These are phyloP conservation scores for Alternaria conjuncta DNA, from an alignment of 2,329 filamentous ascomycete genomes.

Conservation along the genomic window DNA sequence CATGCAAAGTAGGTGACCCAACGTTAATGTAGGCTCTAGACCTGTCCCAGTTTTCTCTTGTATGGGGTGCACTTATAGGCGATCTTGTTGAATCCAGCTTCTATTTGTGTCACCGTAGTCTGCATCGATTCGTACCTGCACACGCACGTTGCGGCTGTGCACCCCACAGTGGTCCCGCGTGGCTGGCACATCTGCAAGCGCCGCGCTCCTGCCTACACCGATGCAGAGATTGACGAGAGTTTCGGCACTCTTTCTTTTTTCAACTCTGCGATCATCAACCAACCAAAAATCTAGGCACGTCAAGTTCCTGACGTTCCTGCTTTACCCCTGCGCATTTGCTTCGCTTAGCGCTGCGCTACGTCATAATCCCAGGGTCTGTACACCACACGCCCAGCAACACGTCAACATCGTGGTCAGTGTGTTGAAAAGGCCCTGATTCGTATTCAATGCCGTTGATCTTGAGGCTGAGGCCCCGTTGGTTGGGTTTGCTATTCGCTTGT, in stretches of 20 bases:
- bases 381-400: conserved; percentile 23
- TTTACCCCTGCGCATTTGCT: conserved; percentile 19
- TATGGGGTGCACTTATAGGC: not conserved
- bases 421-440: conserved; percentile 11
- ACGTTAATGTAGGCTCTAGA: not conserved
- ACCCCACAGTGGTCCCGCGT: not conserved
- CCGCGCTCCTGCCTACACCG: conserved; percentile 1
- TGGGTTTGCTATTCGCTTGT: conserved; percentile 17
- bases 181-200: conserved; percentile 2
- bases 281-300: not conserved
- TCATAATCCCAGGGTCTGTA: conserved; percentile 18
- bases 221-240: not conserved
- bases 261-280: not conserved
- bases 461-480: conserved; percentile 25
- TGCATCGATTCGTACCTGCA: not conserved
- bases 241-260: not conserved
- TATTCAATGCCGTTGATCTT: conserved; percentile 13
- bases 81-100: not conserved
- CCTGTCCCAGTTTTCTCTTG: not conserved
- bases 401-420: conserved; percentile 29
- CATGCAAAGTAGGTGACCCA: not conserved
- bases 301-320: conserved; percentile 12
- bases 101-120: not conserved
- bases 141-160: conserved; percentile 10
- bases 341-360: conserved; percentile 21